Base-by-base conservation (phyloP, 768 basidiomycete species). In the Pholiota microspora region DNA sequence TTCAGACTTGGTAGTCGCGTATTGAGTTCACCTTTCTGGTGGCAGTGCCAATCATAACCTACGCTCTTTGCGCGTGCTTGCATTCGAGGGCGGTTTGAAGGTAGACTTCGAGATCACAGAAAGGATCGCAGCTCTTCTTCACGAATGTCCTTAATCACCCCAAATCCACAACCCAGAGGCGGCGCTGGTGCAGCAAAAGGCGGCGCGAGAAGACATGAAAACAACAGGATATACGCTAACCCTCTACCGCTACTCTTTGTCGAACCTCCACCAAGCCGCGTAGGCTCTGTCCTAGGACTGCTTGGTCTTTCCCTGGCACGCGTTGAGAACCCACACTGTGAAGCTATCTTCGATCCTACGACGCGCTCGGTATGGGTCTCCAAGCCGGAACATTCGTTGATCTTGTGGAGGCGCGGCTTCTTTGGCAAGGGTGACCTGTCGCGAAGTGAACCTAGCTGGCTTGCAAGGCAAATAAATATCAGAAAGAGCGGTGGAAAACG, bases 341-440 rank as follows among this genome's bases (percentile, higher is more conserved):
- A 84, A 59, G 94, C 92, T 7, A 66, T 84, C 7, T 88, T 90
- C 58, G 96, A 98, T 66, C 71, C 80, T 5, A 64, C 79, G 2
- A 94, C 94, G 13, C 84, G 85, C n/a, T 92, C 91, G 0, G 89
- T 98, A 7, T 97, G 94, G 94, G 78, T 98, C 2, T 73, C 80
- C 0, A 78, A 85, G 54, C 69, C 74, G 24, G 77, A 70, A 21
- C 84, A 94, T 66, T 83, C 84, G 40, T 76, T 76, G 59, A 71
- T 86, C 4, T 77, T 98, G 32, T 99, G 97, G 91, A 76, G 82
- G 44, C 73, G 89, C 56, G 97, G 97, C 0, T 98, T 98, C 73
- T 99, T 98, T 68, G 97, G 97, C 21, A 99, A 99, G 69, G 97
- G 97, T 1, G 89, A 90, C 66, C 75, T 99, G 49, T 95, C 92